Evolutionary conservation across 2,329 filamentous ascomycete genomes (phyloP).

Genomic region (Thielaviopsis musarum): DNA sequence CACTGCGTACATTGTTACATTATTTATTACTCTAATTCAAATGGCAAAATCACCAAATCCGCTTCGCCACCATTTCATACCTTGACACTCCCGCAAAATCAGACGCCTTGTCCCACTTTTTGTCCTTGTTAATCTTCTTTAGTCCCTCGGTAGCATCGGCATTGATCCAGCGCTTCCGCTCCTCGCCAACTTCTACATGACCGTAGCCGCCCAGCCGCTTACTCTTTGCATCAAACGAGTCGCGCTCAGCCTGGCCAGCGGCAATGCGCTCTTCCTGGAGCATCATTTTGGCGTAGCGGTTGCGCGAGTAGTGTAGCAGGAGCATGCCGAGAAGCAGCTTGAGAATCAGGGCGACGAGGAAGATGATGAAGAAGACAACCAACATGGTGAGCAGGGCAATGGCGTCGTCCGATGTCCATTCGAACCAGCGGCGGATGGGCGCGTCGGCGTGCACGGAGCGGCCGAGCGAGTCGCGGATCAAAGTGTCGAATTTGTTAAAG

Average conservation of each 20-base stretch:
- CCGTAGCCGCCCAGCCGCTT: conserved; percentile 69
- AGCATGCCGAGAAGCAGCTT: conserved; percentile 83
- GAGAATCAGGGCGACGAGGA: conserved; percentile 66
- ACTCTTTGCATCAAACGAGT: conserved; percentile 46
- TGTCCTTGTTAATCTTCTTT: conserved; percentile 30
- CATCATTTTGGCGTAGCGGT: conserved; percentile 70
- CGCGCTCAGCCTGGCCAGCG: conserved; percentile 25
- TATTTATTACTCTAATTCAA: not conserved
- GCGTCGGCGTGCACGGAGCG: conserved; percentile 42
- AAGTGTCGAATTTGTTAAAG: conserved; percentile 59
- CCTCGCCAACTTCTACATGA: conserved; percentile 74
- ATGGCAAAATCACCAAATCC: conserved; percentile 60
- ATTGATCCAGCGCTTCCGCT: conserved; percentile 73
- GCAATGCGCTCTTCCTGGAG: conserved; percentile 39
- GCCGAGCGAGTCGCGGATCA: conserved; percentile 60
- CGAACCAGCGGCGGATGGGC: conserved; percentile 27
- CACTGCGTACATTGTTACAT: not conserved
- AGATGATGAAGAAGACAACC: conserved; percentile 68
- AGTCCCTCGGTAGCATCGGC: conserved; percentile 63
- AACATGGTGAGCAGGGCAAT: conserved; percentile 70
- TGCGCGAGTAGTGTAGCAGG: conserved; percentile 61
- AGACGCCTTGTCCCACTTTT: conserved; percentile 27
- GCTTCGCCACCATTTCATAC: conserved; percentile 92
- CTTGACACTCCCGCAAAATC: conserved; percentile 52
- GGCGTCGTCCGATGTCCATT: conserved; percentile 52